phyloP scores from a whole-genome alignment of 345 rosid genomes.

The Salix viminalis region DNA sequence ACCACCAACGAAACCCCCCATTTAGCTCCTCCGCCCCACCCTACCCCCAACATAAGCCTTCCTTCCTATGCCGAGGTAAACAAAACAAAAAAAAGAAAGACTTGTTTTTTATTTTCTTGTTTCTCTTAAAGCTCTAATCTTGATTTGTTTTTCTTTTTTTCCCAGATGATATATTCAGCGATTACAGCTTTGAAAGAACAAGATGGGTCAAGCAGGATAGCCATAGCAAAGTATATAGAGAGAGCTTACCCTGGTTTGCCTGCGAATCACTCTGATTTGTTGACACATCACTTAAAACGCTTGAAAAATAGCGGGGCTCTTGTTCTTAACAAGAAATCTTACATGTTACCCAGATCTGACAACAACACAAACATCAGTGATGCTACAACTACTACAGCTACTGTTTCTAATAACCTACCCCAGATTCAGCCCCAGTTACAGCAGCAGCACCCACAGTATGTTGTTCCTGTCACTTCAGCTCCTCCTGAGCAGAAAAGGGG shows the following conservation, averaged over 20 bases:
- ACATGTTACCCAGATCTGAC: constrained; percentile 54
- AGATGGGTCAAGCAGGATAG: constrained; percentile 73
- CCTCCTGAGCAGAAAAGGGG: constrained; percentile 41
- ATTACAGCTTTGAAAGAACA: constrained; percentile 58
- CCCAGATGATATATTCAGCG: constrained; percentile 71
- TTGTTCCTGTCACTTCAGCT: constrained; percentile 3
- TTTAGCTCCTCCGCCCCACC: constrained; percentile 8
- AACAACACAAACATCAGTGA: background rate
- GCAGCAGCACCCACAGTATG: background rate
- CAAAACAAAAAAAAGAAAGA: background rate
- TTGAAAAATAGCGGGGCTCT: constrained; percentile 53
- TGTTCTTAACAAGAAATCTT: constrained; percentile 57
- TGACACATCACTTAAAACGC: constrained; percentile 57
- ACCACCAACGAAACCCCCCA: background rate
- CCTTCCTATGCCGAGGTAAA: constrained; percentile 29
- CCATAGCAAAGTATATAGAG: constrained; percentile 69
- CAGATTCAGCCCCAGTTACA: background rate
- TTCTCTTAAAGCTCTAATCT: background rate
- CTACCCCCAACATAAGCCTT: background rate
- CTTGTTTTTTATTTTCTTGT: background rate
- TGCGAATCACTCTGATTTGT: constrained; percentile 42
- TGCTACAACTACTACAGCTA: background rate
- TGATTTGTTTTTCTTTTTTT: background rate
- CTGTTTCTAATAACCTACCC: constrained; percentile 10
- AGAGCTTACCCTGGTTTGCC: constrained; percentile 42